These are phyloP conservation scores for Pterula multifida DNA, from an alignment of 1,284 basidiomycete species.

Conservation along the genomic window DNA sequence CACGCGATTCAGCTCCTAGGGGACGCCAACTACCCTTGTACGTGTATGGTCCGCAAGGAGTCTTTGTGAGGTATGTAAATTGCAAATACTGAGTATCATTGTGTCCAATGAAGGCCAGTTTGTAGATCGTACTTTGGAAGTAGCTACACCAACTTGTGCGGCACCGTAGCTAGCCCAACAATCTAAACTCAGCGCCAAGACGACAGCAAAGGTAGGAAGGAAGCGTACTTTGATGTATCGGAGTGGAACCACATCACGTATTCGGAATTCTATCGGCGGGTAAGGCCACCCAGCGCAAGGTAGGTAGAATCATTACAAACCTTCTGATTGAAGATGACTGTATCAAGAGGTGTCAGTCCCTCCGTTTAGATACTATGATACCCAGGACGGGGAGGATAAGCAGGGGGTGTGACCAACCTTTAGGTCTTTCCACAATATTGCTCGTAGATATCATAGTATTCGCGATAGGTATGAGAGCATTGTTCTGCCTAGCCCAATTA, in stretches of 20 bases:
- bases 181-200: too few species aligned
- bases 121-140: constrained; percentile 24
- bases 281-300: too few species aligned
- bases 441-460: constrained; percentile 45
- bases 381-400: background rate
- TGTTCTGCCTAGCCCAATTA: constrained; percentile 45
- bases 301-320: too few species aligned
- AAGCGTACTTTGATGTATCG: constrained; percentile 42
- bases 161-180: constrained; percentile 51
- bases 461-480: constrained; percentile 40
- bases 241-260: constrained; percentile 69
- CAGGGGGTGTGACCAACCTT: constrained; percentile 33
- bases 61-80: constrained; percentile 6
- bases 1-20: constrained; percentile 45
- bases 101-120: too few species aligned
- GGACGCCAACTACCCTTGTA: constrained; percentile 46
- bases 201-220: too few species aligned
- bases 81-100: background rate
- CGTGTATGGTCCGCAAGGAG: constrained; percentile 49
- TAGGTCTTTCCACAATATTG: constrained; percentile 54
- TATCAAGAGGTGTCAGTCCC: constrained; percentile 23
- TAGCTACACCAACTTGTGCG: constrained; percentile 51
- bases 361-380: constrained; percentile 39
- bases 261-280: constrained; percentile 33
- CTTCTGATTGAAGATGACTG: constrained; percentile 1